These are phyloP conservation scores for Xylaria hypoxylon DNA, from an alignment of 2,329 filamentous ascomycete genomes.

Conservation along the genomic window DNA sequence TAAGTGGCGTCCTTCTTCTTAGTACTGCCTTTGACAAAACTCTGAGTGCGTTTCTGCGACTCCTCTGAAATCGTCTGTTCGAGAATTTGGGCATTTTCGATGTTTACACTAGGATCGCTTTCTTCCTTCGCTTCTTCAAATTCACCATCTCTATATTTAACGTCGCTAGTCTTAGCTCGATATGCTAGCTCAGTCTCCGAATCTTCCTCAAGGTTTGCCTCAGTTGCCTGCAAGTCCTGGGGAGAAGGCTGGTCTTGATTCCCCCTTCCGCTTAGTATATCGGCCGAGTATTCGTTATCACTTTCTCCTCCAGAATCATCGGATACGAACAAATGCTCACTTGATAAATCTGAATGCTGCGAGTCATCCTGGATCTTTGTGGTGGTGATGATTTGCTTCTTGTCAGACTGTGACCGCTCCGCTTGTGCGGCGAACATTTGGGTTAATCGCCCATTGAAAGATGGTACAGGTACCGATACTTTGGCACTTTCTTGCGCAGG, in stretches of 20 bases:
- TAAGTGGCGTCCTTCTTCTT: slow-evolving; percentile 70
- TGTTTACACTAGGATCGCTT: slow-evolving; percentile 42
- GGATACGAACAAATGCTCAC: slow-evolving; percentile 49
- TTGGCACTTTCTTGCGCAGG: slow-evolving; percentile 49
- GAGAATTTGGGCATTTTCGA: slow-evolving; percentile 43
- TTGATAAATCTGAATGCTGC: slow-evolving; percentile 45
- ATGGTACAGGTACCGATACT: slow-evolving; percentile 51
- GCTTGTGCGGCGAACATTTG: slow-evolving; percentile 59
- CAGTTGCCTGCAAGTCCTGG: slow-evolving; percentile 25
- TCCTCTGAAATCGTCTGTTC: slow-evolving; percentile 52
- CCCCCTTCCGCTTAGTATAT: background rate
- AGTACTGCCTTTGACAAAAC: slow-evolving; percentile 65
- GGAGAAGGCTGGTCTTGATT: slow-evolving; percentile 30
- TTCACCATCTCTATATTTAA: slow-evolving; percentile 64
- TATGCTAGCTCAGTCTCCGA: slow-evolving; percentile 26
- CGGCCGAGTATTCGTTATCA: slow-evolving; percentile 32
- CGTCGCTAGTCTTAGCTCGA: slow-evolving; percentile 41
- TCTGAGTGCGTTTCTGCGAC: slow-evolving; percentile 55
- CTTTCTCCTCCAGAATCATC: slow-evolving; percentile 47
- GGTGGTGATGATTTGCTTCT: slow-evolving; percentile 32
- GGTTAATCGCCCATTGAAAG: slow-evolving; percentile 58
- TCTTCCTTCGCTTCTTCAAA: slow-evolving; percentile 63
- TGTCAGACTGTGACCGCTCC: slow-evolving; percentile 36
- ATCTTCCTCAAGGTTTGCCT: slow-evolving; percentile 35
- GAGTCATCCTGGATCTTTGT: slow-evolving; percentile 33